Percentiles rank a stretch among this genome's conserved stretches.
phyloP scores from a whole-genome alignment of 495 filamentous ascomycete species.

The Penicillium macrosclerotiorum region DNA sequence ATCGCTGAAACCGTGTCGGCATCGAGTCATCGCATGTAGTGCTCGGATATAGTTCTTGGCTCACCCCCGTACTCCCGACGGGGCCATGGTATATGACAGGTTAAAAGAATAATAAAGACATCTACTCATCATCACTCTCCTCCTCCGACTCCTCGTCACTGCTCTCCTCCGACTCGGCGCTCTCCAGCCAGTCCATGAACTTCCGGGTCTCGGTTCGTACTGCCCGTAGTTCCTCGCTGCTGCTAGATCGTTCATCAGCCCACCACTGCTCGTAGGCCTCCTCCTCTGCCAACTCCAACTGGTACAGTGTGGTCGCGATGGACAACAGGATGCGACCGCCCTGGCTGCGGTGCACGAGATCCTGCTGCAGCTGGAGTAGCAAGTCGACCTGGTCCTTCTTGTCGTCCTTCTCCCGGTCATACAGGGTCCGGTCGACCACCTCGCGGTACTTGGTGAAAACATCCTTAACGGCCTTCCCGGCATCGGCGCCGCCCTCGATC shows the following conservation, averaged over 20 bases:
- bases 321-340: slow-evolving; percentile 69
- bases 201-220: slow-evolving; percentile 71
- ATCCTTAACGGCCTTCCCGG: slow-evolving; percentile 63
- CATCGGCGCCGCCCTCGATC: slow-evolving; percentile 55
- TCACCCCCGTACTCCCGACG: too few relatives aligned
- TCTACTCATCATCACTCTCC: slow-evolving; percentile 44
- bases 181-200: slow-evolving; percentile 83
- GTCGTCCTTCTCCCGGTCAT: slow-evolving; percentile 54
- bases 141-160: slow-evolving; percentile 69
- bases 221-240: slow-evolving; percentile 61
- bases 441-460: slow-evolving; percentile 56
- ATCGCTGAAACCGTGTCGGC: too few relatives aligned
- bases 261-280: slow-evolving; percentile 90
- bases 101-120: background rate
- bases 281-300: slow-evolving; percentile 81
- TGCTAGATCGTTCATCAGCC: slow-evolving; percentile 63
- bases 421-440: slow-evolving; percentile 57
- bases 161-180: slow-evolving; percentile 76
- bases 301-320: slow-evolving; percentile 76
- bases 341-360: slow-evolving; percentile 59
- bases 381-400: slow-evolving; percentile 82
- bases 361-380: slow-evolving; percentile 74
- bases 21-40: too few relatives aligned
- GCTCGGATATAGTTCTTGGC: too few relatives aligned
- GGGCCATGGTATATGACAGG: slow-evolving; percentile 6